Percentiles rank a stretch among this genome's conserved stretches.
Conservation (phyloP, 2,329 filamentous ascomycete genomes). For the Exophiala sp. region DNA sequence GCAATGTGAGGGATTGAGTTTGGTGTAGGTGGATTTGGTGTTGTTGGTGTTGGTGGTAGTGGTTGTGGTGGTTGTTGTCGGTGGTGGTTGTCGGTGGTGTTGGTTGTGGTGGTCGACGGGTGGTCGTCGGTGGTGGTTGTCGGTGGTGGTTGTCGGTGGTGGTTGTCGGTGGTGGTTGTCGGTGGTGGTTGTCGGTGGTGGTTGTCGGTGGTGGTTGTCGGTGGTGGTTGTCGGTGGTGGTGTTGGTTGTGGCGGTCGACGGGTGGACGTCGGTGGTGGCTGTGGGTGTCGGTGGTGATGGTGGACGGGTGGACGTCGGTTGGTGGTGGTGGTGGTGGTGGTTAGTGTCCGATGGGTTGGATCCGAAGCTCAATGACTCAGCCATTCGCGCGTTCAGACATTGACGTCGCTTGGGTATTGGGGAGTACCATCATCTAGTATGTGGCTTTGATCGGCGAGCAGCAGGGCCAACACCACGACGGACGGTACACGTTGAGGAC, state of each 20-base stretch:
- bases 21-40: too few species aligned
- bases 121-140: background rate
- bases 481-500: background rate
- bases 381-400: background rate
- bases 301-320: background rate
- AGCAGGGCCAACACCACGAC: background rate
- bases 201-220: background rate
- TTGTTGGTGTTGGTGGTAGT: background rate
- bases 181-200: background rate
- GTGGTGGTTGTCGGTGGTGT: background rate
- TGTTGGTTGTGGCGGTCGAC: background rate
- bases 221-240: background rate
- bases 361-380: background rate
- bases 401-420: background rate
- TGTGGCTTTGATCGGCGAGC: too few species aligned
- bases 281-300: background rate
- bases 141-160: background rate
- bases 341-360: background rate
- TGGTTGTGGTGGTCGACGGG: background rate
- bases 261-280: too few species aligned
- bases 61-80: background rate
- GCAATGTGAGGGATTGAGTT: constrained; percentile 2
- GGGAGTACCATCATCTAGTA: background rate
- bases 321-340: background rate
- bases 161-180: background rate